A percentile compares a stretch with the other conserved stretches of the same genome.
phyloP scores from a whole-genome alignment of 2,329 filamentous ascomycete species.

The Ceratocystis variospora region DNA sequence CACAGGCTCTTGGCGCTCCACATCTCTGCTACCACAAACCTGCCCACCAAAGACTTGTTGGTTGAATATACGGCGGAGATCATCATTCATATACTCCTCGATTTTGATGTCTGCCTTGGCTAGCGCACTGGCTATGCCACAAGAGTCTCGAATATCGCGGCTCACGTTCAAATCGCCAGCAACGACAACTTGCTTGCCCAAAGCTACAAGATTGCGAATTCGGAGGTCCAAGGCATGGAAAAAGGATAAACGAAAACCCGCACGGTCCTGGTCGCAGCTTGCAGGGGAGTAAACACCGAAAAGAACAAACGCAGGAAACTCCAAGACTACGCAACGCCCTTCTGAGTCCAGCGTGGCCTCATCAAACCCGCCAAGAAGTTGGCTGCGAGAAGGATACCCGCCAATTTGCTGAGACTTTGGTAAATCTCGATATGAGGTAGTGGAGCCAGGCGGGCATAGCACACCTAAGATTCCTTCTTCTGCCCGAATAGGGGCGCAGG shows the following conservation, averaged over 20 bases:
- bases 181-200: conserved; percentile 74
- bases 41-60: conserved; percentile 63
- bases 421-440: conserved; percentile 59
- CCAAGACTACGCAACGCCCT: conserved; percentile 77
- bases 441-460: conserved; percentile 55
- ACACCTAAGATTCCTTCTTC: conserved; percentile 89
- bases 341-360: conserved; percentile 69
- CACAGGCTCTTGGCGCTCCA: conserved; percentile 35
- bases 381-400: conserved; percentile 62
- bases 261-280: conserved; percentile 68
- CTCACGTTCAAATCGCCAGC: conserved; percentile 81
- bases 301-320: conserved; percentile 89
- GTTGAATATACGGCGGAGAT: conserved; percentile 67
- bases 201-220: conserved; percentile 65
- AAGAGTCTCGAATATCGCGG: conserved; percentile 57
- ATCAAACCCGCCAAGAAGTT: conserved; percentile 53
- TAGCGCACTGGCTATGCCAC: conserved; percentile 57
- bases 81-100: conserved; percentile 58
- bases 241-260: conserved; percentile 71
- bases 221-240: conserved; percentile 67
- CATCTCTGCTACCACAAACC: not conserved
- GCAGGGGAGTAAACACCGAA: conserved; percentile 88
- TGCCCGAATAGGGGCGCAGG: conserved; percentile 72
- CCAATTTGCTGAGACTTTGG: conserved; percentile 66
- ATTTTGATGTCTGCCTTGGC: conserved; percentile 53